Percentiles rank a stretch among this genome's conserved stretches.
Evolutionary conservation across 2,329 filamentous ascomycete genomes (phyloP).

Genomic region (Fusarium sp.): DNA sequence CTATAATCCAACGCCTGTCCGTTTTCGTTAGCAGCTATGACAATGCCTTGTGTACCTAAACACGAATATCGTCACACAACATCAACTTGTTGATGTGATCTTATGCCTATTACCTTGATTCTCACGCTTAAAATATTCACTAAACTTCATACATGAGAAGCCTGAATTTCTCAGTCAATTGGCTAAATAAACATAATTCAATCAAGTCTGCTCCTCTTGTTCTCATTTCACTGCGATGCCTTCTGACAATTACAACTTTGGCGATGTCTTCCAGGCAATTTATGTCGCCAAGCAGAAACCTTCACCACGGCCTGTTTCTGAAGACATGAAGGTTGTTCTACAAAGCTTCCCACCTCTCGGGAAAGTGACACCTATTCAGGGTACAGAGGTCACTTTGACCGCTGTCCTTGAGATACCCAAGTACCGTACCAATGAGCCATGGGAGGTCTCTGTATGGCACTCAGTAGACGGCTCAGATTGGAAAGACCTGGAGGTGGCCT

Average conservation of each 20-base stretch:
- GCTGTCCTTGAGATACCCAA: slow-evolving; percentile 74
- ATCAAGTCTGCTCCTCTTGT: slow-evolving; percentile 8
- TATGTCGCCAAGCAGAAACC: slow-evolving; percentile 52
- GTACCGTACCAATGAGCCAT: slow-evolving; percentile 63
- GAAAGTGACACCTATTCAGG: slow-evolving; percentile 71
- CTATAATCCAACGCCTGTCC: slow-evolving; percentile 17
- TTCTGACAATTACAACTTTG: slow-evolving; percentile 46
- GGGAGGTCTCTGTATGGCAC: slow-evolving; percentile 82
- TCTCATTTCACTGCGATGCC: slow-evolving; percentile 36
- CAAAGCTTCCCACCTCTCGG: slow-evolving; percentile 76
- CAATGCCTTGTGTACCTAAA: slow-evolving; percentile 1
- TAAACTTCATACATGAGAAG: background rate
- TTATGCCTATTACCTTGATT: background rate
- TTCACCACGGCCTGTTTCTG: slow-evolving; percentile 37
- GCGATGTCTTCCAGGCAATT: slow-evolving; percentile 49
- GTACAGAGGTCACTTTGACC: slow-evolving; percentile 65
- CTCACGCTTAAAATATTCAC: background rate
- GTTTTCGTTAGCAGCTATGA: slow-evolving; percentile 28
- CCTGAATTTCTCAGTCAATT: background rate
- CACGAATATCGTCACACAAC: slow-evolving; percentile 5
- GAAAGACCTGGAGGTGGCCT: slow-evolving; percentile 60
- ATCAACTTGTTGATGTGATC: background rate
- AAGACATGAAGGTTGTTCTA: slow-evolving; percentile 51
- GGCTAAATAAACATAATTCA: slow-evolving; percentile 19
- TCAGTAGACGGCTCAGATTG: slow-evolving; percentile 63